Base-by-base conservation (phyloP, 2,329 filamentous ascomycete genomes). In the Cladorrhinum sp. region DNA sequence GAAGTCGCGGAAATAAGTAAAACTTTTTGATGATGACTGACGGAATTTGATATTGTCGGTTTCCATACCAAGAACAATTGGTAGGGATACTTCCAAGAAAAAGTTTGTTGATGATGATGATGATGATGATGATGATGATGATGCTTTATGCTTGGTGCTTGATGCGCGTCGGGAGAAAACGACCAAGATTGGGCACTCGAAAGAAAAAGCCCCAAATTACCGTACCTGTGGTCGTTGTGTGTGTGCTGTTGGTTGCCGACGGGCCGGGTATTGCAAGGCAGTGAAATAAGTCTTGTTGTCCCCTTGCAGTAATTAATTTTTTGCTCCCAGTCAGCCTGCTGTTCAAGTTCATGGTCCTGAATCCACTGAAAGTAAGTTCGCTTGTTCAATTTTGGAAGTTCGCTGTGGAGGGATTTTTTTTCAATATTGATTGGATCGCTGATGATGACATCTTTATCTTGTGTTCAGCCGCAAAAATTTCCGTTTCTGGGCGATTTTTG, bases 321-420 rank as follows among this genome's bases (percentile, higher is more conserved):
- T 16, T 45, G 8, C 16, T 45, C 57, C 57, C 61, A 60, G 63
- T 38, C 59, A 65, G 57, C 59, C 55, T 23, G 32, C 56, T 63
- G 53, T 56, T 52, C 49, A 56, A 61, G 63, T 24, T 48, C 23
- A 23, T 13, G 50, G 24, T 49, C 59, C 59, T 65, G 63, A 62
- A 60, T 41, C 2, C 27, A 56, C 12, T 56, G 20, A 49, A 45
- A 27, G 52, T 18, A 25, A 29, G 29, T 20, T 32, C 27, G n/a
- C 45, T 49, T 20, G 3, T 49, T 24, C 45, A 18, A 2, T 53
- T 53, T 32, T 32, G 29, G 18, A 24, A 41, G 22, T n/a, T n/a
- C n/a, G 16, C 16, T 36, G 29, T 41, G 32, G 23, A 2, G 3
- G 38, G 32, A n/a, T 38, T 55, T 53, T 53, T 12, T 7, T 9